A percentile compares a stretch with the other conserved stretches of the same genome.
Conservation (phyloP, 192 early-diverging fungal species). For the Thamnidium elegans region DNA sequence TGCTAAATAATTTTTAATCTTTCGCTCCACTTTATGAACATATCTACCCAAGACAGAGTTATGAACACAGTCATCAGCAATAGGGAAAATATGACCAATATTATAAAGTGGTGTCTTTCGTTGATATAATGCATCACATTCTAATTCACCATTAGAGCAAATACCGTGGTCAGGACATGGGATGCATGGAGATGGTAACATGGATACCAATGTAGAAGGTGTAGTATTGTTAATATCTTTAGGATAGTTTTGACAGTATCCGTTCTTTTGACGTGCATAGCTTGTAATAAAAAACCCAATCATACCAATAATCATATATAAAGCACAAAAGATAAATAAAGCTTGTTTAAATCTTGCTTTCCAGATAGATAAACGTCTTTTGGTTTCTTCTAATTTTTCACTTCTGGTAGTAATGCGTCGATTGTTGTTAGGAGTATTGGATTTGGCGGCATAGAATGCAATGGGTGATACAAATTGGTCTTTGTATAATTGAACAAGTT, state of each 20-base stretch:
- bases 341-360: neutral
- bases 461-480: neutral
- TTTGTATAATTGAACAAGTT: neutral
- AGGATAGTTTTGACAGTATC: slow-evolving; percentile 8
- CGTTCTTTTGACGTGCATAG: neutral
- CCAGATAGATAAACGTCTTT: neutral
- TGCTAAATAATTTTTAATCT: neutral
- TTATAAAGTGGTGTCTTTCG: slow-evolving; percentile 4
- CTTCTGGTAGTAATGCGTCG: neutral
- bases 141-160: slow-evolving; percentile 8
- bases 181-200: slow-evolving; percentile 1
- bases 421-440: neutral
- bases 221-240: neutral
- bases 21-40: slow-evolving; percentile 6
- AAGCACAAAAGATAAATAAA: neutral
- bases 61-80: slow-evolving; percentile 19
- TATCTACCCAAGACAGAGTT: neutral
- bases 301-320: neutral
- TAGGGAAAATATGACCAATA: neutral
- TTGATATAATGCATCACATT: slow-evolving; percentile 12
- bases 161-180: slow-evolving; percentile 15
- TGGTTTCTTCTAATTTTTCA: neutral
- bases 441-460: too few species aligned
- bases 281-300: neutral
- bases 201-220: neutral